phyloP scores from a whole-genome alignment of 371 early-diverging fungal species.

The Saksenaea oblongispora region DNA sequence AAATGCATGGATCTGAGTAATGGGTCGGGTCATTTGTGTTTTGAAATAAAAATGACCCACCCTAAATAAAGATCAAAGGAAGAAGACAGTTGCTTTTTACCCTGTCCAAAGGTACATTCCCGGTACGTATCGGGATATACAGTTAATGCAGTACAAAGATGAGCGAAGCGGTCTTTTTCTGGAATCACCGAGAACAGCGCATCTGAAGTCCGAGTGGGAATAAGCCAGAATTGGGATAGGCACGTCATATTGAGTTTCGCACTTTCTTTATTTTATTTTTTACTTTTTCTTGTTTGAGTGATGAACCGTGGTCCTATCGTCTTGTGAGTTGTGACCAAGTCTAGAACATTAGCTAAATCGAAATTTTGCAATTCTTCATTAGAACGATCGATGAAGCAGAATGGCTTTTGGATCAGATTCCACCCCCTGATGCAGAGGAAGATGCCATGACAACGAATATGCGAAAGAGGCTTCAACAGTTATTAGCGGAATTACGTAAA shows the following conservation, averaged over 20 bases:
- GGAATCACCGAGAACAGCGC: too few species aligned
- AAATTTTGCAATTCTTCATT: neutral
- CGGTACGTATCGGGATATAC: too few species aligned
- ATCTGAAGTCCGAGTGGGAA: too few species aligned
- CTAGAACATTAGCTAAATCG: neutral
- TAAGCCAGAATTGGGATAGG: too few species aligned
- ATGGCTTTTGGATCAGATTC: constrained; percentile 51
- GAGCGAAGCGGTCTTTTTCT: too few species aligned
- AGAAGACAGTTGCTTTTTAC: too few species aligned
- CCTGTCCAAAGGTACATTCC: too few species aligned
- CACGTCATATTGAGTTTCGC: neutral
- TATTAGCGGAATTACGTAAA: constrained; percentile 45
- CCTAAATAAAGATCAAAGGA: too few species aligned
- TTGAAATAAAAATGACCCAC: too few species aligned
- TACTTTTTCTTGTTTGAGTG: neutral
- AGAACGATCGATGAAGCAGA: constrained; percentile 61
- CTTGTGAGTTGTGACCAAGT: constrained; percentile 12
- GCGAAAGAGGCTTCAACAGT: constrained; percentile 38
- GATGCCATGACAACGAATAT: constrained; percentile 46
- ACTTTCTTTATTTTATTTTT: neutral
- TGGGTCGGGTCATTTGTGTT: too few species aligned
- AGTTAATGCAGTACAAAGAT: too few species aligned
- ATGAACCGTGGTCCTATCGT: constrained; percentile 33
- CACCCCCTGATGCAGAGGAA: constrained; percentile 47
- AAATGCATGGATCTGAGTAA: too few species aligned